Evolutionary conservation across 306 rosid genomes (phyloP), one percentile per base, ranked within the genome.

Genomic region (Canavalia gladiata): DNA sequence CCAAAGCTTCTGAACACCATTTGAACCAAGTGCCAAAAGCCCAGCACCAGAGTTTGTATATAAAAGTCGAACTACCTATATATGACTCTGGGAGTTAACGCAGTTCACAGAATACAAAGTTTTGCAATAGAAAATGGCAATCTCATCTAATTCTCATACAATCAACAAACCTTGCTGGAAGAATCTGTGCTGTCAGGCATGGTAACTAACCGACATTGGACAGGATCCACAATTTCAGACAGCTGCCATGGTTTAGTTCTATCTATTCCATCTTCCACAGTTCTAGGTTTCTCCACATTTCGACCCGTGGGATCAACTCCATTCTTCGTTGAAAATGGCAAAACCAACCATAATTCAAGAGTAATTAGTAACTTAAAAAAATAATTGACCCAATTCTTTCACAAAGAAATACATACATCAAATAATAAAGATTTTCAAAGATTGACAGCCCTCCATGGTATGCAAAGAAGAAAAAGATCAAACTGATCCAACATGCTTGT

Each of bases 1-100:
- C 98, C 98, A 94, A 55, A 94, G 87, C 87, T 89, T 88, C 84
- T 94, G 98, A 55, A 87, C 85, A 62, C 98, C 98, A 75, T 91
- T 90, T 71, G 97, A 89, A 59, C 94, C 97, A 71, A 94, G 96
- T 73, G 98, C 98, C 89, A 94, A 88, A 81, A 94, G 81, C 66
- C 97, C 97, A 66, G 84, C 85, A 63, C 97, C 98, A 68, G 90
- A 84, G 80, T 91, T 91, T 1, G 97, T 88, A 77, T 94, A 94
- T 11, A 94, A 77, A 68, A 94, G 97, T 68, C 94, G 90, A 57
- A 91, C 87, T 0, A 94, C 97, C 98, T 94, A 76, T 59, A 78
- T 10, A 82, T 52, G 58, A 35, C 45, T 56, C 66, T 31, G 34
- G 46, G 35, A 34, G 37, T 70, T 71, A 42, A 60, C 69, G 62